Evolutionary conservation across 768 basidiomycete genomes (phyloP), one percentile per base, ranked within the genome.

Genomic region (Dioszegia aurantiaca): DNA sequence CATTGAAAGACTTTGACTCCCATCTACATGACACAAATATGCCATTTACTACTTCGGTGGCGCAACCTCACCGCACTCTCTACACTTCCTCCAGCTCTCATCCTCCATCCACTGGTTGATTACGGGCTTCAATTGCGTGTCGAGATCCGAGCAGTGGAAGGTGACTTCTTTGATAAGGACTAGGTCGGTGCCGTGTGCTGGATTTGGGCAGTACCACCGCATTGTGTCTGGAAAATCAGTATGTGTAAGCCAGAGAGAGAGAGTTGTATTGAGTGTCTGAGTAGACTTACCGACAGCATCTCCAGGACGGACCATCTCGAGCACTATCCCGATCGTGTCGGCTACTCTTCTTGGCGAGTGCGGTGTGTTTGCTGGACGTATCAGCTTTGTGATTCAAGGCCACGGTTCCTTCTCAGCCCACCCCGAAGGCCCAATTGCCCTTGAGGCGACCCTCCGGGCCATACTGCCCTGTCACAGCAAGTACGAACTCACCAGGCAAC

Each of bases 271-370:
- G 37, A 24, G 23, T 21, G 9, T 11, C 23, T 11, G 43, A 44
- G 19, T 16, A 12, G 30, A 45, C 42, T 24, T n/a, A 90, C 94
- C 94, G 49, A 85, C 78, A 0, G 90, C 84, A 4, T 70, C 80
- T n/a, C 81, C 79, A 0, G 92, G 91, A 30, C 94, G 81, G 24
- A 87, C 84, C 16, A 90, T 84, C 76, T 99, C 94, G 30, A 94
- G 80, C 21, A 98, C 94, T 17, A 97, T 80, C 1, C 94, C 94
- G 48, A 95, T 85, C 0, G 94, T 97, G 76, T 97, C 80, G 1
- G 85, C 85, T 67, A 87, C 94, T 19, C 94, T 84, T 27, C 93
- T 87, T 5, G 94, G 94, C 69, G 94, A 95, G 77, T 99, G 94
- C 0, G 94, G 94, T 0, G 90, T 95, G 73, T 97, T 95, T 0